Evolutionary conservation across 73 alveolate species (phyloP), one percentile per base, ranked within the genome.

Genomic region (Paramecium primaurelia): DNA sequence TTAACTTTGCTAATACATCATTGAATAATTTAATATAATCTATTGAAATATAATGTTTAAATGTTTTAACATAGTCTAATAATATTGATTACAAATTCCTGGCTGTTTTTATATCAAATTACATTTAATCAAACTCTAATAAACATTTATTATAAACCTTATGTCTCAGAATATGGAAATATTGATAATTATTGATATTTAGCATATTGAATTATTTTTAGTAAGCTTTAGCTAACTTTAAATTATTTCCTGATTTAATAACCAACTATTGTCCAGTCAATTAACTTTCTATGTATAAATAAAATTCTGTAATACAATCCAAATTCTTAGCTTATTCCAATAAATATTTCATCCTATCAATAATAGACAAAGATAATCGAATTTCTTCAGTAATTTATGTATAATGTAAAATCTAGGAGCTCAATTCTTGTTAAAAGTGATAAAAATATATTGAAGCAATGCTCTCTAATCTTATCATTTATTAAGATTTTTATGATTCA

Each of bases 261-360:
- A 37, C 37, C 1, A 38, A 25, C 16, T 34, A 6, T 10, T 38
- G 6, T 36, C 88, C 88, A n/a, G 88, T 75, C 16, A 42, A 38
- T 34, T 75, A 11, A 38, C 58, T 36, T 38, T 38, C 60, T 6
- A 75, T 30, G 6, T 36, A 75, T 38, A 36, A 75, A 75, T 75
- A 42, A 42, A 22, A 25, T 75, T 42, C 60, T 4, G 88, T 30
- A 0, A 75, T 12, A 9, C 84, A 64, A 64, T 64, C 84, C 49
- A 64, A 28, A 64, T 28, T 64, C 10, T 75, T 38, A 16, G 88
- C 68, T 22, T 75, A 37, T 36, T 75, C 64, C 9, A 75, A 38
- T 6, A 75, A 75, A 25, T 75, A 75, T 75, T 75, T 75, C 58
- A 75, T 75, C 11, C 37, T 75, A 75, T 75, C 88, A 42, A 75